These are phyloP conservation scores for Collybia sp. DNA, from an alignment of 768 basidiomycete genomes.

Conservation along the genomic window DNA sequence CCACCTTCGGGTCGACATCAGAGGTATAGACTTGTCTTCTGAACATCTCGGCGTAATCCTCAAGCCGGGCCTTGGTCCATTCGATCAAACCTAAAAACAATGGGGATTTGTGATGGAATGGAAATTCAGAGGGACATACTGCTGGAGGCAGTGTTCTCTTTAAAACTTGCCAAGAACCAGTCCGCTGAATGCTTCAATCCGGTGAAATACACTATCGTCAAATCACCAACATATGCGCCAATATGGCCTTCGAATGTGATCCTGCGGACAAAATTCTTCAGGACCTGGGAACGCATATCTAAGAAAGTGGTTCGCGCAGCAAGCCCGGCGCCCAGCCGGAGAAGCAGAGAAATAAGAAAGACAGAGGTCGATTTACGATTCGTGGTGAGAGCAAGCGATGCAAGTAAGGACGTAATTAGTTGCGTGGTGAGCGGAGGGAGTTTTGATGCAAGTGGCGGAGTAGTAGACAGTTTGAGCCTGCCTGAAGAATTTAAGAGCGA, in stretches of 20 bases:
- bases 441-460: conserved; percentile 50
- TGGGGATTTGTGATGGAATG: not conserved
- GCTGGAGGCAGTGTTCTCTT: conserved; percentile 91
- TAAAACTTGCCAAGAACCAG: conserved; percentile 96
- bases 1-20: conserved; percentile 63
- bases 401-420: conserved; percentile 65
- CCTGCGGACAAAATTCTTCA: conserved; percentile 73
- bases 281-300: conserved; percentile 67
- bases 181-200: conserved; percentile 96
- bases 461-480: conserved; percentile 53
- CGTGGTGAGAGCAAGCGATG: conserved; percentile 67
- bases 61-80: conserved; percentile 88
- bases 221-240: conserved; percentile 77
- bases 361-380: conserved; percentile 77
- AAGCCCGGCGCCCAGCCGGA: conserved; percentile 70
- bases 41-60: conserved; percentile 80
- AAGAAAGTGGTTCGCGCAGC: conserved; percentile 84
- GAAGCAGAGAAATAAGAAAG: conserved; percentile 64
- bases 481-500: conserved; percentile 30
- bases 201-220: conserved; percentile 88
- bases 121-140: conserved; percentile 25
- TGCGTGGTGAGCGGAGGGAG: conserved; percentile 62
- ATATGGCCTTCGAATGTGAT: conserved; percentile 91
- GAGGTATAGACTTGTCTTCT: conserved; percentile 87
- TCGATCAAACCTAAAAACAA: conserved; percentile 76